Conservation (phyloP, 306 rosid species). For the Cucurbita ficifolia region DNA sequence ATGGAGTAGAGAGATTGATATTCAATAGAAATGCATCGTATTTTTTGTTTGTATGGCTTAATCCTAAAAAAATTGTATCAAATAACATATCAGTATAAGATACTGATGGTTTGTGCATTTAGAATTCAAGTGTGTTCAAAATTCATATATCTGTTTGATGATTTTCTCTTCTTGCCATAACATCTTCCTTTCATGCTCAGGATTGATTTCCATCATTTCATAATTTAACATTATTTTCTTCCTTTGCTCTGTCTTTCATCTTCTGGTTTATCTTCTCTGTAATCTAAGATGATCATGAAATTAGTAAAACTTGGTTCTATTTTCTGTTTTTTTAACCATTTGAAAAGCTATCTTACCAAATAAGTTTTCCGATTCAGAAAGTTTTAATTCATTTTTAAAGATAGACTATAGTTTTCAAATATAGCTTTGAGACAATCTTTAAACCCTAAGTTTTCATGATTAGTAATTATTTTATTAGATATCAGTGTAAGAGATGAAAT, state of each 20-base stretch:
- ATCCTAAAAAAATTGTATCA: not conserved
- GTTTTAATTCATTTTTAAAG: not conserved
- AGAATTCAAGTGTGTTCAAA: not conserved
- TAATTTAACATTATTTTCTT: not conserved
- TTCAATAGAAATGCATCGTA: not conserved
- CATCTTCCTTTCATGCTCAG: constrained; percentile 30
- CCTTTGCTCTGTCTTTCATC: not conserved
- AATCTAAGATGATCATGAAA: not conserved
- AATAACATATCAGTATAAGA: not conserved
- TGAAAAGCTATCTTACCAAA: not conserved
- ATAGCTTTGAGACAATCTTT: not conserved
- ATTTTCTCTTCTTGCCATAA: not conserved
- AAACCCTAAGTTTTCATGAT: not conserved
- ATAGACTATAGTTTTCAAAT: not conserved
- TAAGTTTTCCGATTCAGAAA: not conserved
- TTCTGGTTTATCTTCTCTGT: not conserved
- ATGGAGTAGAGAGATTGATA: not conserved
- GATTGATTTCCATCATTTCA: constrained; percentile 58
- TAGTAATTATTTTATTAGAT: not conserved
- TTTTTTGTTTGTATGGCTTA: not conserved
- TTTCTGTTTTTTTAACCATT: not conserved
- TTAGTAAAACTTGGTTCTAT: not conserved
- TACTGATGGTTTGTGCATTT: not conserved
- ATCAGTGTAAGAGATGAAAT: not conserved
- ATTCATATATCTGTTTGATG: not conserved